phyloP scores from a whole-genome alignment of 2,329 filamentous ascomycete genomes.

The Fusarium paranaense region DNA sequence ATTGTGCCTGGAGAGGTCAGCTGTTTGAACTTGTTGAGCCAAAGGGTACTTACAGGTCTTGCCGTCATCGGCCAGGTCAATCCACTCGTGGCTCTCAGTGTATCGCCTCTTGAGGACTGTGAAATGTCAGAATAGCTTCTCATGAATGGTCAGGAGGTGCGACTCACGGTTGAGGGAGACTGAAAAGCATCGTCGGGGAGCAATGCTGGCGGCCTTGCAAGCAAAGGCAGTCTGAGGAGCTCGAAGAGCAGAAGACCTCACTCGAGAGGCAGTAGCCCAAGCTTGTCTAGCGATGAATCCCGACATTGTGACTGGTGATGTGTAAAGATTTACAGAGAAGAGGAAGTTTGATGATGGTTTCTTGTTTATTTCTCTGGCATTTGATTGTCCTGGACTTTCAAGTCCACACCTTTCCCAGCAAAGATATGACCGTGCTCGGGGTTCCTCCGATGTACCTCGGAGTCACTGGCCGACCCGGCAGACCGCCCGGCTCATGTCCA shows the following conservation, averaged over 20 bases:
- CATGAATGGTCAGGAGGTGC: not conserved
- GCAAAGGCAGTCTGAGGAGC: slow-evolving; percentile 32
- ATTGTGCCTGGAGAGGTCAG: slow-evolving; percentile 62
- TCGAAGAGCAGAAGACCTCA: slow-evolving; percentile 36
- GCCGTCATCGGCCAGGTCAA: slow-evolving; percentile 77
- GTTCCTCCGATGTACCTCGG: slow-evolving; percentile 36
- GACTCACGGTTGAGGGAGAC: slow-evolving; percentile 39
- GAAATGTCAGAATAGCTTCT: not conserved
- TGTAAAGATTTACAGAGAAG: not conserved
- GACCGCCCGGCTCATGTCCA: not conserved
- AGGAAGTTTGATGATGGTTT: slow-evolving; percentile 3
- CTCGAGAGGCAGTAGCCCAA: slow-evolving; percentile 37
- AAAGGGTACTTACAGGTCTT: slow-evolving; percentile 56
- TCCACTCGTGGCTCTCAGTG: slow-evolving; percentile 94
- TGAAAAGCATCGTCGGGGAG: slow-evolving; percentile 41
- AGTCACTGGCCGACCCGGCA: slow-evolving; percentile 29
- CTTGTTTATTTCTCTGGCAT: not conserved
- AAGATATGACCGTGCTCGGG: slow-evolving; percentile 23
- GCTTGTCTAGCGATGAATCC: slow-evolving; percentile 42
- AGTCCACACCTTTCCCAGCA: slow-evolving; percentile 1
- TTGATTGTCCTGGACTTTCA: not conserved
- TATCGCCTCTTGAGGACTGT: slow-evolving; percentile 60
- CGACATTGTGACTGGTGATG: slow-evolving; percentile 32
- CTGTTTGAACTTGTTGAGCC: not conserved
- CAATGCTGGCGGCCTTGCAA: slow-evolving; percentile 21